These are phyloP conservation scores for Colletotrichum zoysiae DNA, from an alignment of 2,329 filamentous ascomycete genomes.

Conservation along the genomic window DNA sequence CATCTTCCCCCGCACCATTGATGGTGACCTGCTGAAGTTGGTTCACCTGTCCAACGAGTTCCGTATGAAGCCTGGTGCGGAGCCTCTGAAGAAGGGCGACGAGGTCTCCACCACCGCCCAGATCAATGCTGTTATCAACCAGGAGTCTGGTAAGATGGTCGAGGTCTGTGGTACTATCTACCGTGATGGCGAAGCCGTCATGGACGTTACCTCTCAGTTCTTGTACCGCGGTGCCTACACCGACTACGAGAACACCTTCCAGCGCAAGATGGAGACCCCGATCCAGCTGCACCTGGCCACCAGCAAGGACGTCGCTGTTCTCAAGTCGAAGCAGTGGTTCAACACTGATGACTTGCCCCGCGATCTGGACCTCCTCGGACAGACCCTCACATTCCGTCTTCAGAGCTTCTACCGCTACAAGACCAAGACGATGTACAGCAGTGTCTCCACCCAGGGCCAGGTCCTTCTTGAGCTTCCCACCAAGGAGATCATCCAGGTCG, in stretches of 20 bases:
- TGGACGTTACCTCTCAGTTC: constrained; percentile 99
- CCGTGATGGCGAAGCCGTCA: constrained; percentile 85
- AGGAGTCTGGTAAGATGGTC: constrained; percentile 99
- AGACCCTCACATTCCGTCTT: constrained; percentile 96
- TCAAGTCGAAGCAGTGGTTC: constrained; percentile 99
- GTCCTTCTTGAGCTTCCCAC: constrained; percentile 94
- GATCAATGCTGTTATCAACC: constrained; percentile 97
- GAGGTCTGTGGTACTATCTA: constrained; percentile 98
- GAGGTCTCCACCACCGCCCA: constrained; percentile 92
- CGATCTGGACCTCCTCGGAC: constrained; percentile 88
- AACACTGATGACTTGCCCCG: constrained; percentile 76
- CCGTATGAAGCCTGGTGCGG: constrained; percentile 96
- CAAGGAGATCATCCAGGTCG: constrained; percentile 97
- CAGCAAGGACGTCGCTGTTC: constrained; percentile 90
- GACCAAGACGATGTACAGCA: constrained; percentile 92
- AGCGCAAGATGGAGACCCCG: constrained; percentile 94
- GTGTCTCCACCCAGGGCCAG: constrained; percentile 90
- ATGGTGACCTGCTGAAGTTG: constrained; percentile 94
- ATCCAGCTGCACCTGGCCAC: constrained; percentile 92
- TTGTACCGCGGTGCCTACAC: constrained; percentile 93
- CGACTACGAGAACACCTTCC: constrained; percentile 98
- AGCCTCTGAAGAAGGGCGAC: constrained; percentile 96
- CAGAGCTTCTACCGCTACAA: constrained; percentile 94
- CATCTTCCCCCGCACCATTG: constrained; percentile 96
- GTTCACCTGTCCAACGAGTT: constrained; percentile 98